Conservation (phyloP, 345 rosid species). For the Pistacia vera region DNA sequence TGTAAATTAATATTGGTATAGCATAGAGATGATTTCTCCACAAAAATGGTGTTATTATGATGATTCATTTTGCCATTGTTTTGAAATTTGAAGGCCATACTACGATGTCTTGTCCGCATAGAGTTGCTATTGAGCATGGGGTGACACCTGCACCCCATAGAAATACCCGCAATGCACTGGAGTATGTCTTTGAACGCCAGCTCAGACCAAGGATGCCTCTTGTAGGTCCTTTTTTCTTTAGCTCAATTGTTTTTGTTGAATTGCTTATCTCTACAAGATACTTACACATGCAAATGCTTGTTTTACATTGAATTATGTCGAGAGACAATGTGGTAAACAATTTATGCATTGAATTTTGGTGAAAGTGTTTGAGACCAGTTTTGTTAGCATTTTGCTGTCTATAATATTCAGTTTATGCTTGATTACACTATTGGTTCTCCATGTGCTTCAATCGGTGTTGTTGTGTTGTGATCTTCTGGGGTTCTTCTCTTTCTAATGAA, state of each 20-base stretch:
- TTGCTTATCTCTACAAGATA: not conserved
- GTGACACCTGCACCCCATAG: slow-evolving; percentile 57
- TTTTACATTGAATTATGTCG: not conserved
- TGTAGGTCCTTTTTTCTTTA: slow-evolving; percentile 31
- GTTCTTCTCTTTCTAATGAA: not conserved
- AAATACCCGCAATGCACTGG: slow-evolving; percentile 54
- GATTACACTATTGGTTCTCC: not conserved
- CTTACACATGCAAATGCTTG: not conserved
- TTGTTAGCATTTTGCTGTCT: not conserved
- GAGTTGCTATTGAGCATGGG: slow-evolving; percentile 67
- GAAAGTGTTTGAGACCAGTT: not conserved
- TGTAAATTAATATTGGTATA: not conserved
- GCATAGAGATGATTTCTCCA: not conserved
- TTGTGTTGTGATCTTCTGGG: not conserved
- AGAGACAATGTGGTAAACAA: not conserved
- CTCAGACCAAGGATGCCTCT: slow-evolving; percentile 52
- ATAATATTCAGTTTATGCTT: too few relatives aligned
- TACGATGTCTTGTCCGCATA: slow-evolving; percentile 83
- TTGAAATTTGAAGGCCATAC: slow-evolving; percentile 74
- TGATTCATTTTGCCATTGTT: slow-evolving; percentile 8
- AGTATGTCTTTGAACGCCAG: slow-evolving; percentile 81
- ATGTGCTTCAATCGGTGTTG: not conserved
- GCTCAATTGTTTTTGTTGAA: not conserved
- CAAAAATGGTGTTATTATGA: not conserved
- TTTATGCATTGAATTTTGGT: not conserved